These are phyloP conservation scores for Suaeda aralocaspica DNA, from an alignment of 148 eudicot genomes.

Conservation along the genomic window DNA sequence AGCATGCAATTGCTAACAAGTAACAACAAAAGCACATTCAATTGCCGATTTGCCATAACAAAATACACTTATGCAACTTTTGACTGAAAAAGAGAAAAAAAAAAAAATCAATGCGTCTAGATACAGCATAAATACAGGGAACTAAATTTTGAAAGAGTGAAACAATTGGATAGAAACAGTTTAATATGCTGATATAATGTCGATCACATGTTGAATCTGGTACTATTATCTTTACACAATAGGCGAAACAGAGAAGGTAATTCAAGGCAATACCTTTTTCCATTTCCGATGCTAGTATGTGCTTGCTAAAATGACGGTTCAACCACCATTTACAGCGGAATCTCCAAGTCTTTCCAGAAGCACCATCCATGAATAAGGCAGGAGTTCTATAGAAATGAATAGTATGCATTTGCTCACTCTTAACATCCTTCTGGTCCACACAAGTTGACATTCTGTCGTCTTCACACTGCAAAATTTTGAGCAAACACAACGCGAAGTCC, in stretches of 20 bases:
- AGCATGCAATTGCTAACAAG: background rate
- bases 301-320: slow-evolving; percentile 57
- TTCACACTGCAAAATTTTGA: slow-evolving; percentile 47
- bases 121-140: no score
- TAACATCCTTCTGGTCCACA: slow-evolving; percentile 29
- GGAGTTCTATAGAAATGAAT: slow-evolving; percentile 34
- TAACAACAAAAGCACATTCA: no score
- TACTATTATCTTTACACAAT: background rate
- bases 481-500: slow-evolving; percentile 65
- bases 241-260: background rate
- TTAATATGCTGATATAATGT: background rate
- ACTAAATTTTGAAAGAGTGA: no score
- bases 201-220: background rate
- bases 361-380: slow-evolving; percentile 36
- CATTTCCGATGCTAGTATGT: slow-evolving; percentile 51
- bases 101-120: no score
- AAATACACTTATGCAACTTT: no score
- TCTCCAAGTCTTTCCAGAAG: slow-evolving; percentile 56
- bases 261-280: slow-evolving; percentile 46
- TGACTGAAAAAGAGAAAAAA: no score
- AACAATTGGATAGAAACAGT: no score
- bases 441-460: slow-evolving; percentile 63
- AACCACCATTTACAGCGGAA: slow-evolving; percentile 83
- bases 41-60: no score
- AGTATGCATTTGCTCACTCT: slow-evolving; percentile 15